Percentiles rank a stretch among this genome's conserved stretches.
phyloP scores from a whole-genome alignment of 2,329 filamentous ascomycete species.

The Gaeumannomyces sp. region DNA sequence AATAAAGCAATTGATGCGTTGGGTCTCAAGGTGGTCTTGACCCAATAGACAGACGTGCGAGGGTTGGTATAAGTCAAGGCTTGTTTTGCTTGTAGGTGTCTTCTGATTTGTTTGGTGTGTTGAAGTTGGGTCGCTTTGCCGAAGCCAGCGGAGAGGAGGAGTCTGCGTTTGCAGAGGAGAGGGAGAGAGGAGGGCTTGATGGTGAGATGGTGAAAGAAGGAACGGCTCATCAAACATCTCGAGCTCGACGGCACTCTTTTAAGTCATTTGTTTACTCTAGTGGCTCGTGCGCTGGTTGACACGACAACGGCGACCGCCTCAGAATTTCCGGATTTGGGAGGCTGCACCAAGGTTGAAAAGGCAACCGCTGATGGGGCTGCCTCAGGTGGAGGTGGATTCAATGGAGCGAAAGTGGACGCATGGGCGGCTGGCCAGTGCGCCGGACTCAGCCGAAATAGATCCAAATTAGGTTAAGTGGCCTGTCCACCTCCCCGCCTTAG shows the following conservation, averaged over 20 bases:
- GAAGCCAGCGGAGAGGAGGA: conserved; percentile 16
- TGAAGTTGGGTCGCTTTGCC: conserved; percentile 34
- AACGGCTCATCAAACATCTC: conserved; percentile 3
- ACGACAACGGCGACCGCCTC: not conserved
- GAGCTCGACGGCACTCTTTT: conserved; percentile 5
- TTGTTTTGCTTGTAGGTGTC: conserved; percentile 42
- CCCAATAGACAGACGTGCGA: too few species aligned
- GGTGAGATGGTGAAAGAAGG: conserved; percentile 16
- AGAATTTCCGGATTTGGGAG: not conserved
- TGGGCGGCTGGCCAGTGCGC: not conserved
- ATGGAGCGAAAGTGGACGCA: not conserved
- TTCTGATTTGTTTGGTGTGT: conserved; percentile 31
- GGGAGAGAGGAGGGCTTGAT: conserved; percentile 5
- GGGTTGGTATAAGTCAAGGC: not conserved
- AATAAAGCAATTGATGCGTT: conserved; percentile 21
- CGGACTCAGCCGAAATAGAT: not conserved
- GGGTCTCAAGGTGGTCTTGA: not conserved
- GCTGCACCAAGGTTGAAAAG: not conserved
- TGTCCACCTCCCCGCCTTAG: too few species aligned
- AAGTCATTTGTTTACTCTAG: conserved; percentile 18
- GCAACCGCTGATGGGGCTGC: not conserved
- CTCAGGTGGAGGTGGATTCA: not conserved
- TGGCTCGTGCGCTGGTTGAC: conserved; percentile 3
- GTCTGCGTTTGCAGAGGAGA: not conserved
- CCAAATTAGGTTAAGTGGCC: not conserved